Evolutionary conservation across 176 grass and related monocot genomes (phyloP).

Genomic region (Bothriochloa decipiens): DNA sequence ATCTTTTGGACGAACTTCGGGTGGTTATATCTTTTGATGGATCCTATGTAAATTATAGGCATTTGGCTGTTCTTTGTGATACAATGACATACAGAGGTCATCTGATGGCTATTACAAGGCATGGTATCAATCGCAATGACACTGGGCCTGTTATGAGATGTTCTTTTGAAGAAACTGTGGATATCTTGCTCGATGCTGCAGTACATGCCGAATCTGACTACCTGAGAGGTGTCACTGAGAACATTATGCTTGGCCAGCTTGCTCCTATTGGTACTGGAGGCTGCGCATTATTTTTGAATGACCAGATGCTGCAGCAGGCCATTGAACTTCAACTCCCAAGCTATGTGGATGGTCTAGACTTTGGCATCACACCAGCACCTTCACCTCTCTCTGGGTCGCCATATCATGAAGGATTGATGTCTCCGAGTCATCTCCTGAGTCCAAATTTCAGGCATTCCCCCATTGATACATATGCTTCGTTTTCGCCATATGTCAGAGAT

Average conservation of each 20-base stretch:
- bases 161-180: slow-evolving; percentile 76
- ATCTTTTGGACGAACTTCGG: slow-evolving; percentile 70
- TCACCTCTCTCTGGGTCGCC: slow-evolving; percentile 74
- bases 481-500: slow-evolving; percentile 84
- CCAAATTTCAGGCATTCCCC: slow-evolving; percentile 81
- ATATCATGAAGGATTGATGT: slow-evolving; percentile 92
- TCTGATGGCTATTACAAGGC: slow-evolving; percentile 85
- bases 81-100: slow-evolving; percentile 88
- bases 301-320: slow-evolving; percentile 85
- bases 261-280: no score
- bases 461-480: slow-evolving; percentile 66
- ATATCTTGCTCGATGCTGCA: slow-evolving; percentile 81
- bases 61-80: slow-evolving; percentile 87
- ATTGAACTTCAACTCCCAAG: slow-evolving; percentile 93
- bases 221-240: slow-evolving; percentile 29
- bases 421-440: slow-evolving; percentile 83
- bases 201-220: slow-evolving; percentile 78
- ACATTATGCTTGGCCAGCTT: no score
- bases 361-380: slow-evolving; percentile 61
- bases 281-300: slow-evolving; percentile 67
- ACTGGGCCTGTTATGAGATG: slow-evolving; percentile 82
- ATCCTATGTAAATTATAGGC: slow-evolving; percentile 85
- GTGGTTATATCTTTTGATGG: slow-evolving; percentile 92
- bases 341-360: slow-evolving; percentile 69
- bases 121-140: slow-evolving; percentile 83